These are phyloP conservation scores for Gnomoniopsis sp. DNA, from an alignment of 2,329 filamentous ascomycete genomes.

Conservation along the genomic window DNA sequence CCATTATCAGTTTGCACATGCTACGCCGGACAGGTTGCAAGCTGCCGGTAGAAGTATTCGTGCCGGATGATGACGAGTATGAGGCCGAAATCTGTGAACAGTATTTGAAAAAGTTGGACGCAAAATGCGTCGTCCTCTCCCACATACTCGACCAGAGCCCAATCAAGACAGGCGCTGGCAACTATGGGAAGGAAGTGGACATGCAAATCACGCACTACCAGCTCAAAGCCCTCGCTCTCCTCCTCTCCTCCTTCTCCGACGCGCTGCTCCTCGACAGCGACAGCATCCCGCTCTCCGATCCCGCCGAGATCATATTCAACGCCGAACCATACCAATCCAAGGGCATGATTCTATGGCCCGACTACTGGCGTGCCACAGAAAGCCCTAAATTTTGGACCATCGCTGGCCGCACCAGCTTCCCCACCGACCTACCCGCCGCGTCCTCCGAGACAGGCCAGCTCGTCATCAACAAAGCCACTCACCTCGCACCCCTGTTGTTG, in stretches of 20 bases:
- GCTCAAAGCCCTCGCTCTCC: conserved; percentile 53
- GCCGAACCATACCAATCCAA: conserved; percentile 46
- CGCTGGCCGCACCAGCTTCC: conserved; percentile 28
- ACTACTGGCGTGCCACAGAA: conserved; percentile 44
- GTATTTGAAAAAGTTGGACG: conserved; percentile 27
- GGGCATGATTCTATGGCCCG: conserved; percentile 56
- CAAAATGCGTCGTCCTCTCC: conserved; percentile 30
- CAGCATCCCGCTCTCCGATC: conserved; percentile 42
- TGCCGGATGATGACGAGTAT: conserved; percentile 30
- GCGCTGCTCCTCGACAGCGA: conserved; percentile 58
- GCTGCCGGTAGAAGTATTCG: conserved; percentile 41
- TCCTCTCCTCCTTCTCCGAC: conserved; percentile 57
- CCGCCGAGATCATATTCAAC: conserved; percentile 40
- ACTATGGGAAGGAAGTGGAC: conserved; percentile 1
- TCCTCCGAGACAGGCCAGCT: conserved; percentile 43
- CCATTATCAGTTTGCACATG: conserved; percentile 48
- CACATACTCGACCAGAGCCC: conserved; percentile 30
- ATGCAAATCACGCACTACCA: conserved; percentile 36
- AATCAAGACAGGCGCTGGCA: conserved; percentile 8
- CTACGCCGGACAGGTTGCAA: conserved; percentile 46
- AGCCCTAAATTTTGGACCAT: conserved; percentile 44
- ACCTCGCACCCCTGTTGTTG: conserved; percentile 44
- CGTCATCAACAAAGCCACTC: conserved; percentile 43
- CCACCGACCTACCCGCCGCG: conserved; percentile 23
- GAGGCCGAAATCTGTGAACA: conserved; percentile 29